Evolutionary conservation across 306 rosid species (phyloP), one percentile per base, ranked within the genome.

Genomic region (Carpinus viminea): DNA sequence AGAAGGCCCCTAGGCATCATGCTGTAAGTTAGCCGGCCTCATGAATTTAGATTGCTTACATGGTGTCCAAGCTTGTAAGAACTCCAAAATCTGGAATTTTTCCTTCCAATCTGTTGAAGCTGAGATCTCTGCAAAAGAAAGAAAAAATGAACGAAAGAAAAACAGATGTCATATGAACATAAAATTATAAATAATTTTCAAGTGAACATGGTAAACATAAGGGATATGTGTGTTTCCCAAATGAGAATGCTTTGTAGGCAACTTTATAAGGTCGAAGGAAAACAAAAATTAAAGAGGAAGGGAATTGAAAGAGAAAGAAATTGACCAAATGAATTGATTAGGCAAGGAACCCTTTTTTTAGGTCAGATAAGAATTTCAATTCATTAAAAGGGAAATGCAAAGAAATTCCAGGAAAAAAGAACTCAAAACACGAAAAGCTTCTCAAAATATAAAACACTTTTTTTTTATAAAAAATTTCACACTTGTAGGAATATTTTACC

Each of bases 71-170:
- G 11, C 4, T 0, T 16, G 18, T 57, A 46, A 77, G 55, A 66
- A 12, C 52, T 13, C 16, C 75, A 66, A 73, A 28, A 56, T 82
- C 15, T 57, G 82, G 78, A 65, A 82, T 56, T 52, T 24, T 51
- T 36, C 76, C 85, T 55, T 66, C 66, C 68, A 82, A 47, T 36
- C 68, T 77, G 76, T 82, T 82, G 75, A 82, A 82, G 66, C 85
- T 82, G 31, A 82, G 79, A 78, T 82, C 82, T 26, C 79, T 82
- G 48, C 59, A 24, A 15, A 26, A 41, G 48, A 47, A 36, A 70
- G n/a, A 18, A 2, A 11, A 41, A 48, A 9, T 47, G 15, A 48
- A 48, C 3, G 45, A 6, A 48, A 48, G 15, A 12, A 66, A 41
- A 61, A 18, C 26, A 41, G 16, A 66, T 38, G 51, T 66, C n/a